A percentile compares a stretch with the other conserved stretches of the same genome.
Conservation (phyloP, 257 asterid genomes). For the Primulina tabacum region DNA sequence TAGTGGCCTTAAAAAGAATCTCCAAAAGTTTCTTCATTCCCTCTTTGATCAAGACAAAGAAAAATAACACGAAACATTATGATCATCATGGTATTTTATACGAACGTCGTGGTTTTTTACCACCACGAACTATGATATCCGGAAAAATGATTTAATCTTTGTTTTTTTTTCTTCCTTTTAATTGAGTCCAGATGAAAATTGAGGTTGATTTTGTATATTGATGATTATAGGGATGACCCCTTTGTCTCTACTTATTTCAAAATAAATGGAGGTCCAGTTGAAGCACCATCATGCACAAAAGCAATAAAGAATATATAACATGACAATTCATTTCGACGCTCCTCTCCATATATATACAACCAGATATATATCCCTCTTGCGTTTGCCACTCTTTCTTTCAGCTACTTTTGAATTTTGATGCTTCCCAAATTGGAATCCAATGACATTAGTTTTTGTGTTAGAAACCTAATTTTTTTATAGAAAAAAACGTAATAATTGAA, state of each 20-base stretch:
- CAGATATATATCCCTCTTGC: not conserved
- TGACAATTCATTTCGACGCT: constrained; percentile 50
- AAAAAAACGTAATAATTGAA: too few species aligned
- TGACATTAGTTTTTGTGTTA: constrained; percentile 16
- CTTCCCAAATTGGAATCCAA: constrained; percentile 44
- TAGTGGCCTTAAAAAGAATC: constrained; percentile 7
- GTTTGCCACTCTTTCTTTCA: constrained; percentile 18
- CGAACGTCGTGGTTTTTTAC: not conserved
- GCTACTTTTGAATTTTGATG: constrained; percentile 36
- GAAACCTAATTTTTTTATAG: constrained; percentile 5
- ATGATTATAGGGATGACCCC: constrained; percentile 55
- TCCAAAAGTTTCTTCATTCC: not conserved
- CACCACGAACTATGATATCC: not conserved
- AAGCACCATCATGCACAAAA: constrained; percentile 41
- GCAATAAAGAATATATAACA: constrained; percentile 35
- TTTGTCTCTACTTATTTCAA: constrained; percentile 67
- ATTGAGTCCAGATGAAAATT: too few species aligned
- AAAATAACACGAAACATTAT: constrained; percentile 11
- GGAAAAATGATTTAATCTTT: too few species aligned
- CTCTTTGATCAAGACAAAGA: constrained; percentile 36
- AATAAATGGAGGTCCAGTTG: constrained; percentile 46
- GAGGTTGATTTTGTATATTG: not conserved
- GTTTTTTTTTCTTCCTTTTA: too few species aligned
- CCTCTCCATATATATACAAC: constrained; percentile 45
- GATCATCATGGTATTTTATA: not conserved